Base-by-base conservation (phyloP, 2,329 filamentous ascomycete genomes). In the Seiridium cupressi region DNA sequence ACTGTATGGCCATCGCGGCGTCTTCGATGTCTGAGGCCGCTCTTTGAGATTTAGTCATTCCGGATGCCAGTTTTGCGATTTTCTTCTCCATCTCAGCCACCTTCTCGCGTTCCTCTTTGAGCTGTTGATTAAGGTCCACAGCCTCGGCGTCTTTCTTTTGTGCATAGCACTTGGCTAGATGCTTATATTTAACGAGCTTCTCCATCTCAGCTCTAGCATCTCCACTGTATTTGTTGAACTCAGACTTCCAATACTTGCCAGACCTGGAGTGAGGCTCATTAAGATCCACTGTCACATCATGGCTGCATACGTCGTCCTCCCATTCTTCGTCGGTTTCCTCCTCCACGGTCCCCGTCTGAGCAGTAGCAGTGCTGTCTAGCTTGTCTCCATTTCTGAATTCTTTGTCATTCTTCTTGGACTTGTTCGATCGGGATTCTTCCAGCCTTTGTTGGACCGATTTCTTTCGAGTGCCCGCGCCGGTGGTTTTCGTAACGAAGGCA, bases 131-230 rank as follows among this genome's bases (percentile, higher is more conserved):
- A 55, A 93, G 75, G 59, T 89, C 82, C 34, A 84, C 82, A 31
- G 89, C 88, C 72, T 93, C 88, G 18, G 81, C 79, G 69, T 94
- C 91, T 73, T 93, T 93, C 75, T 89, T 85, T 71, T 89, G 88
- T 48, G 91, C 91, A 69, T 89, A 93, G 59, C 87, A 89, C 75
- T 91, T 93, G 60, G 90, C 89, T 63, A 92, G 80, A 70, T 91
- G 86, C 77, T 93, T 92, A 79, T 93, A 93, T 70, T 86, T 86
- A 70, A 93, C 83, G 69, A 94, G 80, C 76, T 89, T 91, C 76
- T 88, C 87, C 80, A 93, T 88, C 73, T 93, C 89, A 48, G 81
- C 82, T 72, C 86, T 86, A 63, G 90, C 90, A 63, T 90, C 89
- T 49, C 85, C 81, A 54, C 91, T 87, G 69, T 93, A 94, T 58